Percentiles rank a stretch among this genome's conserved stretches.
Evolutionary conservation across 2,329 filamentous ascomycete genomes (phyloP).

Genomic region (Graphium sp.): DNA sequence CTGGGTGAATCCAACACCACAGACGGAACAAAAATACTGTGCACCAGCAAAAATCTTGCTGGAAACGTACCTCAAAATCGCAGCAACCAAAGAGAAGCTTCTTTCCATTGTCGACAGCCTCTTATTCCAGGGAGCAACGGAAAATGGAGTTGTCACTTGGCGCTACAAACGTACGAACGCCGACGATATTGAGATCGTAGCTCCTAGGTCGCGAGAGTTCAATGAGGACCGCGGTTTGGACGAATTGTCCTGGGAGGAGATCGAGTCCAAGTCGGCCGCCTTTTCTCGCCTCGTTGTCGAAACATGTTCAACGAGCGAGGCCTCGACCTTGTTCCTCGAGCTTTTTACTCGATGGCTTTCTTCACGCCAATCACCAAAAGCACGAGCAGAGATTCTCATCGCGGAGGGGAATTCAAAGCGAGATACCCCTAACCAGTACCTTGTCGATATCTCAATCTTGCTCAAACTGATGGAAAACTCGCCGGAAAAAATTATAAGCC

Average conservation of each 20-base stretch:
- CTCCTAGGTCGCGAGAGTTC: slow-evolving; percentile 9
- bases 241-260: slow-evolving; percentile 20
- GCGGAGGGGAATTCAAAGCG: slow-evolving; percentile 13
- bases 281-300: slow-evolving; percentile 32
- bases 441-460: slow-evolving; percentile 44
- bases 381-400: slow-evolving; percentile 10
- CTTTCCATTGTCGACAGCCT: slow-evolving; percentile 33
- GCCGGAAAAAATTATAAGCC: slow-evolving; percentile 44
- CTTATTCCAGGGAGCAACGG: slow-evolving; percentile 31
- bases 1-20: slow-evolving; percentile 20
- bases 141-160: slow-evolving; percentile 25
- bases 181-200: slow-evolving; percentile 33
- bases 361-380: slow-evolving; percentile 10
- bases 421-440: slow-evolving; percentile 23
- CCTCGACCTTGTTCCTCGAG: slow-evolving; percentile 42
- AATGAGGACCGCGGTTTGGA: slow-evolving; percentile 4
- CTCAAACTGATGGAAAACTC: slow-evolving; percentile 48
- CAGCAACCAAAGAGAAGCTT: slow-evolving; percentile 31
- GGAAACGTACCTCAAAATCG: slow-evolving; percentile 38
- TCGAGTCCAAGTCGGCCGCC: slow-evolving; percentile 28
- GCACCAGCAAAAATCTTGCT: slow-evolving; percentile 31
- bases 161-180: slow-evolving; percentile 25
- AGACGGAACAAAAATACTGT: slow-evolving; percentile 20
- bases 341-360: slow-evolving; percentile 42
- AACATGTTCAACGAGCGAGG: slow-evolving; percentile 34